Conservation (phyloP, 148 eudicot genomes). For the Drosera capensis region DNA sequence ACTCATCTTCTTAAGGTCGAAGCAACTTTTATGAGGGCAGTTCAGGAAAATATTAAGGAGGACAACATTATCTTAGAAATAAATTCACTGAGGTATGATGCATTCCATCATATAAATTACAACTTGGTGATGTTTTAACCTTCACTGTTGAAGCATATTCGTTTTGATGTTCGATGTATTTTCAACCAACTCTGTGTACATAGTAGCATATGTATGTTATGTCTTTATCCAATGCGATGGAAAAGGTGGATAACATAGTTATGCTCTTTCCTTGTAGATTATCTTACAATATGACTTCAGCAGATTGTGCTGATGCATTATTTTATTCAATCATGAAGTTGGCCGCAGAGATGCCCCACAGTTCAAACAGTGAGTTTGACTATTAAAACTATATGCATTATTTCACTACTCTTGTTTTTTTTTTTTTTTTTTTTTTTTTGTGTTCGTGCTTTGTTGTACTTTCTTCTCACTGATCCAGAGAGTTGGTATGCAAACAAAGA, state of each 20-base stretch:
- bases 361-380: slow-evolving; percentile 44
- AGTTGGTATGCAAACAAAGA: too few relatives aligned
- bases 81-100: slow-evolving; percentile 79
- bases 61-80: slow-evolving; percentile 79
- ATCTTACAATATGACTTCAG: slow-evolving; percentile 63
- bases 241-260: slow-evolving; percentile 1
- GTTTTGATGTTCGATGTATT: too few relatives aligned
- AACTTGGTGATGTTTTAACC: too few relatives aligned
- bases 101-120: too few relatives aligned
- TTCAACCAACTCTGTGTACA: too few relatives aligned
- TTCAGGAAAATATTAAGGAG: slow-evolving; percentile 53
- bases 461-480: not conserved
- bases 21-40: slow-evolving; percentile 86
- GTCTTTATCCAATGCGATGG: too few relatives aligned
- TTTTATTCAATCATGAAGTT: slow-evolving; percentile 78
- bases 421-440: too few relatives aligned
- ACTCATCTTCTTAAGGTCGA: slow-evolving; percentile 40
- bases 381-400: not conserved
- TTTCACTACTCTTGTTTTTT: not conserved
- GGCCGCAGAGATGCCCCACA: slow-evolving; percentile 49
- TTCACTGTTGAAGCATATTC: too few relatives aligned
- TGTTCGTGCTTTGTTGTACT: slow-evolving; percentile 3
- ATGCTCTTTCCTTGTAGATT: slow-evolving; percentile 28
- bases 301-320: slow-evolving; percentile 78
- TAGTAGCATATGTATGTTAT: too few relatives aligned